These are phyloP conservation scores for Phanerodontia chrysosporium DNA, from an alignment of 768 basidiomycete genomes.

Conservation along the genomic window DNA sequence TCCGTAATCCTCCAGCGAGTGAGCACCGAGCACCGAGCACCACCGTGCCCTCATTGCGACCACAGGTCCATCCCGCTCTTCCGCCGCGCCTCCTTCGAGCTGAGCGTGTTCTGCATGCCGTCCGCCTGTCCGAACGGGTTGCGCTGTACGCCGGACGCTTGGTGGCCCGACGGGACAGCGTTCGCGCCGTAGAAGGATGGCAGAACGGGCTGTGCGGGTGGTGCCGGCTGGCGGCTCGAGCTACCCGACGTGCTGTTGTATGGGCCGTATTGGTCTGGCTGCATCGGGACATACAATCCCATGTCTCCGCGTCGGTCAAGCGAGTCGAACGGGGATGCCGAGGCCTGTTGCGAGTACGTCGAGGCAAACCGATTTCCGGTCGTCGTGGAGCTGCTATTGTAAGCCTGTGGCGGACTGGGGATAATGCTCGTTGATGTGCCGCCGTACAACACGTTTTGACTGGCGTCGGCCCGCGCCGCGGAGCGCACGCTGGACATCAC, in stretches of 20 bases:
- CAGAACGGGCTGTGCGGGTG: slow-evolving; percentile 47
- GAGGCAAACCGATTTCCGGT: slow-evolving; percentile 59
- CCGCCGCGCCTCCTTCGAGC: slow-evolving; percentile 55
- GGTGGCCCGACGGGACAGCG: slow-evolving; percentile 45
- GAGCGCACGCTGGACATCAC: slow-evolving; percentile 76
- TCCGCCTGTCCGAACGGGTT: slow-evolving; percentile 28
- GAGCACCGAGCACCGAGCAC: neutral
- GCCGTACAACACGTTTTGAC: slow-evolving; percentile 40
- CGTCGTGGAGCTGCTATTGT: slow-evolving; percentile 47
- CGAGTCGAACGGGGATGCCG: slow-evolving; percentile 44
- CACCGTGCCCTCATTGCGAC: slow-evolving; percentile 52
- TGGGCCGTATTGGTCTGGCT: slow-evolving; percentile 71
- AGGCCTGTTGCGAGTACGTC: slow-evolving; percentile 42
- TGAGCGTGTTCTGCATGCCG: slow-evolving; percentile 22
- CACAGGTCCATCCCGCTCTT: slow-evolving; percentile 68
- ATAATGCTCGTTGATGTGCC: slow-evolving; percentile 46
- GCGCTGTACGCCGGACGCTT: slow-evolving; percentile 25
- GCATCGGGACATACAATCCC: slow-evolving; percentile 75
- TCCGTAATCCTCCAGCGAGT: neutral
- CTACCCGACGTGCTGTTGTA: slow-evolving; percentile 39
- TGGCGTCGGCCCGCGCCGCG: slow-evolving; percentile 50
- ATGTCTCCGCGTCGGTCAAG: slow-evolving; percentile 62
- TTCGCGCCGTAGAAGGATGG: slow-evolving; percentile 70
- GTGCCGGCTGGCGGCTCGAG: slow-evolving; percentile 42
- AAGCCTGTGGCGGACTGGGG: slow-evolving; percentile 74